phyloP scores from a whole-genome alignment of 768 basidiomycete genomes.

The Leccinum broughii region DNA sequence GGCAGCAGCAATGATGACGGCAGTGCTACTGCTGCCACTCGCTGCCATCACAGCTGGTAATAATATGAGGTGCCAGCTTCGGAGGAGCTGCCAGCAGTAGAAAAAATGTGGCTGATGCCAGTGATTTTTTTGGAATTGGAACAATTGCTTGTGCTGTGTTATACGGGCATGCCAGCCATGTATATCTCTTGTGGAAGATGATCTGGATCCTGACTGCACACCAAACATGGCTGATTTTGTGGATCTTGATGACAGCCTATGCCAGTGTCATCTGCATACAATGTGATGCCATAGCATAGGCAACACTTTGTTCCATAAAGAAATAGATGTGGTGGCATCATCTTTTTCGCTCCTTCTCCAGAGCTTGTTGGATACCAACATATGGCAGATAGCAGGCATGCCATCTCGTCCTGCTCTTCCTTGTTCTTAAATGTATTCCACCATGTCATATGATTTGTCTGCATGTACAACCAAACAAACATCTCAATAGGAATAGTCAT shows the following conservation, averaged over 20 bases:
- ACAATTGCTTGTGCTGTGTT: too few species aligned
- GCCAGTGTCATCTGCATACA: conserved; percentile 2
- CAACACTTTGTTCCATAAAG: conserved; percentile 6
- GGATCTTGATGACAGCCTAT: too few species aligned
- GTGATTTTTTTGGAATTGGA: too few species aligned
- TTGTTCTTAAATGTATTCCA: conserved; percentile 22
- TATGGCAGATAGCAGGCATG: neutral
- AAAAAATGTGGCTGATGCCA: too few species aligned
- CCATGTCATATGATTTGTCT: conserved; percentile 24
- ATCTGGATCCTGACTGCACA: neutral
- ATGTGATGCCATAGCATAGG: conserved; percentile 3
- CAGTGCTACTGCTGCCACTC: too few species aligned
- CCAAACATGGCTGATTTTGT: conserved; percentile 5
- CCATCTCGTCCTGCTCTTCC: conserved; percentile 22
- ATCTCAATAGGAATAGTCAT: conserved; percentile 20
- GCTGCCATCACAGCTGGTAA: too few species aligned
- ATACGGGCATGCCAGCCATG: neutral
- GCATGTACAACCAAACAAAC: conserved; percentile 21
- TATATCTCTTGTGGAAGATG: too few species aligned
- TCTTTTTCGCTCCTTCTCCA: neutral
- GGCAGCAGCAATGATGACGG: too few species aligned
- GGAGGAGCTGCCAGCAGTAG: too few species aligned
- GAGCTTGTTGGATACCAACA: neutral
- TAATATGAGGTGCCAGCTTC: too few species aligned
- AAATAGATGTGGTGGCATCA: neutral